phyloP scores from a whole-genome alignment of 2,329 filamentous ascomycete genomes.

The Neofusicoccum sp. region DNA sequence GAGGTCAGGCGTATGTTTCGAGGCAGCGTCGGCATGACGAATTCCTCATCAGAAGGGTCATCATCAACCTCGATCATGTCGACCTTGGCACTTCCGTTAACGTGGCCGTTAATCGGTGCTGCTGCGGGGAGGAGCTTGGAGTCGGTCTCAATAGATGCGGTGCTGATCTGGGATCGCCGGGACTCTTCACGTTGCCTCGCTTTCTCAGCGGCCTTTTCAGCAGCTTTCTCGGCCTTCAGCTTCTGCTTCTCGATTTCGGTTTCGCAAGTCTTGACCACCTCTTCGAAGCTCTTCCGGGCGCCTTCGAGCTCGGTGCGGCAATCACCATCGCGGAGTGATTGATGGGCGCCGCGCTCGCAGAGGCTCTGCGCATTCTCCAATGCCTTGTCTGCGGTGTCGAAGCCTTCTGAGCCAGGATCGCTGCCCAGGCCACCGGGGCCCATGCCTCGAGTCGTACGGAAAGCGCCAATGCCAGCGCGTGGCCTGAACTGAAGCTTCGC shows the following conservation, averaged over 20 bases:
- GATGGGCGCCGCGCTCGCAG: slow-evolving; percentile 84
- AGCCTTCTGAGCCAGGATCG: slow-evolving; percentile 25
- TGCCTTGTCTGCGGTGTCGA: slow-evolving; percentile 71
- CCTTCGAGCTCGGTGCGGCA: slow-evolving; percentile 74
- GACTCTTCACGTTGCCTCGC: slow-evolving; percentile 11
- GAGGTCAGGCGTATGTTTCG: slow-evolving; percentile 33
- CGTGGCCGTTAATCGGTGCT: slow-evolving; percentile 5
- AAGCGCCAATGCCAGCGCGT: slow-evolving; percentile 29
- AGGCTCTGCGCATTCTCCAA: slow-evolving; percentile 77
- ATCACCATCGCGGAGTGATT: slow-evolving; percentile 83
- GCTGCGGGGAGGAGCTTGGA: slow-evolving; percentile 19
- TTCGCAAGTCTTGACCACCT: slow-evolving; percentile 61
- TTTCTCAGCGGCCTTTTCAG: slow-evolving; percentile 4
- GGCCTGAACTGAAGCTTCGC: slow-evolving; percentile 39
- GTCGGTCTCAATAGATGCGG: slow-evolving; percentile 10
- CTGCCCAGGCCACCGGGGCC: slow-evolving; percentile 18
- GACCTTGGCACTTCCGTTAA: slow-evolving; percentile 21
- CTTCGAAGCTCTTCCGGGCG: slow-evolving; percentile 63
- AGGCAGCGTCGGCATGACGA: slow-evolving; percentile 33
- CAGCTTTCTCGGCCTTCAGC: slow-evolving; percentile 12
- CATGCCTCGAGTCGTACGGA: slow-evolving; percentile 27
- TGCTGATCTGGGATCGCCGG: slow-evolving; percentile 2
- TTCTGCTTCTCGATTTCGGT: slow-evolving; percentile 43
- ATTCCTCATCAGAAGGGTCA: slow-evolving; percentile 34
- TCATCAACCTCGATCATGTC: slow-evolving; percentile 37